These are phyloP conservation scores for Waltergamsia citrina DNA, from an alignment of 2,329 filamentous ascomycete genomes.

Conservation along the genomic window DNA sequence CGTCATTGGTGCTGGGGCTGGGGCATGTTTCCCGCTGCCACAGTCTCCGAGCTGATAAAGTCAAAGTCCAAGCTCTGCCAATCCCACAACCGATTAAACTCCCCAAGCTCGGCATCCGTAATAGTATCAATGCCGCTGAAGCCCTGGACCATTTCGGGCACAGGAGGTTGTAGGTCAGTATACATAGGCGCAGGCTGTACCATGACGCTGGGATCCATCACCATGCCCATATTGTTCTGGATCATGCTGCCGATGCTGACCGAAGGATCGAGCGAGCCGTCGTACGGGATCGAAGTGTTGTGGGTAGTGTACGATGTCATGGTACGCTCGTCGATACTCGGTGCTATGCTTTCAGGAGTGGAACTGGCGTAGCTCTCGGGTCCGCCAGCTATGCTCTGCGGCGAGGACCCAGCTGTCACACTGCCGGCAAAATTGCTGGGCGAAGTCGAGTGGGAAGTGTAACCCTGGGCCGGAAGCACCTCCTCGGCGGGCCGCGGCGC, in stretches of 20 bases:
- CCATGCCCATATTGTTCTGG: not conserved
- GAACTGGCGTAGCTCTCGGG: not conserved
- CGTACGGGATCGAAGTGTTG: not conserved
- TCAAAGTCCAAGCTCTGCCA: conserved; percentile 13
- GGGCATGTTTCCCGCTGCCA: not conserved
- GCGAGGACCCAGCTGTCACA: not conserved
- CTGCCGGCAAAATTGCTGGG: conserved; percentile 1
- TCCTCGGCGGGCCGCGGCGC: not conserved
- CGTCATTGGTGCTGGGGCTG: too few relatives aligned
- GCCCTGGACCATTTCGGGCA: conserved; percentile 6
- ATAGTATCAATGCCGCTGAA: conserved; percentile 7
- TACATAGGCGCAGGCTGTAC: conserved; percentile 5
- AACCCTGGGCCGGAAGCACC: not conserved
- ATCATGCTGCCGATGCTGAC: not conserved
- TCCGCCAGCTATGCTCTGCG: not conserved
- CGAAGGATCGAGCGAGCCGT: not conserved
- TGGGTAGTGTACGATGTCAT: not conserved
- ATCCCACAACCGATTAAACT: conserved; percentile 13
- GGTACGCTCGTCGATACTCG: not conserved
- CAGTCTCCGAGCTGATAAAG: conserved; percentile 8
- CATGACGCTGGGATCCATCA: conserved; percentile 1
- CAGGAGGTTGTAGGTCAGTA: conserved; percentile 3
- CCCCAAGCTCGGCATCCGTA: conserved; percentile 11
- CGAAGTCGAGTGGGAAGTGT: conserved; percentile 1
- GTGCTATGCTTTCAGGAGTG: not conserved